Evolutionary conservation across 2,329 filamentous ascomycete genomes (phyloP), one percentile per base, ranked within the genome.

Genomic region (Xylariaceae sp.): DNA sequence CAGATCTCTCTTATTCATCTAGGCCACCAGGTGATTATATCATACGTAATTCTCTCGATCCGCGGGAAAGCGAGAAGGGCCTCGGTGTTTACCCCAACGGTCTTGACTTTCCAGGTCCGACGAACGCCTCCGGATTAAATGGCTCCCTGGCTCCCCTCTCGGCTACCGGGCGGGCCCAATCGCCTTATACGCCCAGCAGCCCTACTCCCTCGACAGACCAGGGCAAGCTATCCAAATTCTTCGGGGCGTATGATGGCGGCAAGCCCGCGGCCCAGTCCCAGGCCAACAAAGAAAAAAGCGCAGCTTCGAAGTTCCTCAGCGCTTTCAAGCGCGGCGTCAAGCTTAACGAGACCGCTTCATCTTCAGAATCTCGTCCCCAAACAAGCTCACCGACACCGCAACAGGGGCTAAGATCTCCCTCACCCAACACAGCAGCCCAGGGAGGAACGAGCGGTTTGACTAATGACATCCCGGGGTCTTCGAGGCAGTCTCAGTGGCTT

Each of bases 291-390:
- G 64, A 68, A 40, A 66, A 68, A 56, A 67, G 59, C n/a, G 63
- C 62, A 0, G 63, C 63, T 8, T 63, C 63, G 4, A 68, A 65
- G 51, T 53, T 70, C 12, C 53, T 68, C 2, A 56, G 61, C 16
- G 65, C 66, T 3, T 66, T 70, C 39, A 69, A 65, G 46, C 61
- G 67, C 29, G 59, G 51, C 12, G 59, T 59, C 3, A 68, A 64
- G 45, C 55, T 59, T 10, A 56, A 39, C 43, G 56, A 58, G 13
- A 29, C 56, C 2, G 30, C 47, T 9, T 47, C 54, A 44, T 5
- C 8, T 26, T 53, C 55, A 18, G 61, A 62, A 22, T 53, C 46
- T 41, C 58, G 57, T 19, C 60, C 56, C 13, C 59, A 60, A 22
- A 56, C 53, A 43, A 56, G 56, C 32, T 62, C 60, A 16, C 61